Base-by-base conservation (phyloP, 257 asterid genomes). In the Petrea volubilis region DNA sequence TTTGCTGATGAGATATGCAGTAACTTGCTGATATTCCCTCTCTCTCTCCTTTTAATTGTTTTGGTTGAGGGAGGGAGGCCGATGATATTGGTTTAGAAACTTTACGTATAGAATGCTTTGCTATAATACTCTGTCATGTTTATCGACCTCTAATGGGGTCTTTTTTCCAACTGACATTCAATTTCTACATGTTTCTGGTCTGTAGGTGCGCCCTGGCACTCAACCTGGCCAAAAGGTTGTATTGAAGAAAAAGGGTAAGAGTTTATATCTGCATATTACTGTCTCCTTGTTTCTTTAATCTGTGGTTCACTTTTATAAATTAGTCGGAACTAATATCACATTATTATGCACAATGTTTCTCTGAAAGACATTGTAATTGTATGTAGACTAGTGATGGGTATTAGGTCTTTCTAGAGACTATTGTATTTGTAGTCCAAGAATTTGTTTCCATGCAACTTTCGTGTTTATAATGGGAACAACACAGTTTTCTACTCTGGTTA, bases 211-310 rank as follows among this genome's bases (percentile, higher is more conserved):
- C 31, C 84, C 98, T 44, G 98, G 98, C 76, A 84, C 96, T 64
- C 96, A 93, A 80, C 93, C 98, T 60, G 97, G 98, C 44, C 97
- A 90, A 70, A 93, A 93, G 83, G 98, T 93, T 61, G 91, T 88
- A 68, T 82, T 93, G 67, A 85, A 77, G 82, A 88, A 78, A 57
- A 93, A 93, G 82, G 98, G 98, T 90, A 85, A 50, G 60, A 25
- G 20, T 74, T 59, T 60, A 18, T 55, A 52, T 74, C 36, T 14
- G 63, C 34, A 34, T 66, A 7, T 11, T 63, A 21, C 56, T 18
- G 9, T 55, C 71, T 61, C 68, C 57, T 65, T 61, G 27, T 17
- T 43, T 68, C 49, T 64, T 40, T 49, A 20, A 38, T 24, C 34
- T 68, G 23, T 56, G 55, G 64, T 33, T 64, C 58, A 50, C 31